phyloP scores from a whole-genome alignment of 1,284 basidiomycete genomes.

The Microstroma glucosiphilum region DNA sequence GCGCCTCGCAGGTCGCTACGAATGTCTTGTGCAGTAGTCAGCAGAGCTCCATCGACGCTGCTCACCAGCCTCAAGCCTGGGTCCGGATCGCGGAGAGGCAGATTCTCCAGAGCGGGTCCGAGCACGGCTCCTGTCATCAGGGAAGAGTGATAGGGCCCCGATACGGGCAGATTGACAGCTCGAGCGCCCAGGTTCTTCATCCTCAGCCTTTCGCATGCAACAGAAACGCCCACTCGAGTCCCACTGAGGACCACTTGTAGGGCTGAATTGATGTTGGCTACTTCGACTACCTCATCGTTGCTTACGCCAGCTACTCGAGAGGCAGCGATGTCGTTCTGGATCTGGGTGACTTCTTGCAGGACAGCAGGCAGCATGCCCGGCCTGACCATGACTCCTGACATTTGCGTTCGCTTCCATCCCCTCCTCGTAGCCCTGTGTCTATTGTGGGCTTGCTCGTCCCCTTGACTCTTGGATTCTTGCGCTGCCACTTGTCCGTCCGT shows the following conservation, averaged over 20 bases:
- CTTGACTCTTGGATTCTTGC: slow-evolving; percentile 6
- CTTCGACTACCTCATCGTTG: slow-evolving; percentile 45
- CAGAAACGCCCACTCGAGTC: slow-evolving; percentile 41
- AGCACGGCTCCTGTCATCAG: slow-evolving; percentile 37
- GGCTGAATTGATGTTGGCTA: slow-evolving; percentile 45
- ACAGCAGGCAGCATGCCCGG: slow-evolving; percentile 38
- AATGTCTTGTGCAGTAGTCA: slow-evolving; percentile 21
- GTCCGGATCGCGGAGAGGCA: slow-evolving; percentile 34
- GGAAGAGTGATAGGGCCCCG: slow-evolving; percentile 44
- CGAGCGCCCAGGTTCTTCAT: slow-evolving; percentile 40
- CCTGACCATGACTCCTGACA: slow-evolving; percentile 42
- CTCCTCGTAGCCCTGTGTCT: not conserved
- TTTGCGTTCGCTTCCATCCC: slow-evolving; percentile 45
- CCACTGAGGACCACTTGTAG: slow-evolving; percentile 44
- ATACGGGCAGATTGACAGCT: slow-evolving; percentile 47
- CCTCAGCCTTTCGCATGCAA: slow-evolving; percentile 42
- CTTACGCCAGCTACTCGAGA: slow-evolving; percentile 35
- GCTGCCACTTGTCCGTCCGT: slow-evolving; percentile 14
- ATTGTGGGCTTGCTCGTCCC: not conserved
- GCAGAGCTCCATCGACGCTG: slow-evolving; percentile 26
- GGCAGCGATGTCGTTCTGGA: slow-evolving; percentile 30
- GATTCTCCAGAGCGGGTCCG: slow-evolving; percentile 25
- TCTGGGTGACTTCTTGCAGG: slow-evolving; percentile 27
- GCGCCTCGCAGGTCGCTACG: slow-evolving; percentile 33
- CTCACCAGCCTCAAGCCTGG: slow-evolving; percentile 28